Evolutionary conservation across 176 grass and related monocot genomes (phyloP), one percentile per base, ranked within the genome.

Genomic region (Dendrocalamus sinicus): DNA sequence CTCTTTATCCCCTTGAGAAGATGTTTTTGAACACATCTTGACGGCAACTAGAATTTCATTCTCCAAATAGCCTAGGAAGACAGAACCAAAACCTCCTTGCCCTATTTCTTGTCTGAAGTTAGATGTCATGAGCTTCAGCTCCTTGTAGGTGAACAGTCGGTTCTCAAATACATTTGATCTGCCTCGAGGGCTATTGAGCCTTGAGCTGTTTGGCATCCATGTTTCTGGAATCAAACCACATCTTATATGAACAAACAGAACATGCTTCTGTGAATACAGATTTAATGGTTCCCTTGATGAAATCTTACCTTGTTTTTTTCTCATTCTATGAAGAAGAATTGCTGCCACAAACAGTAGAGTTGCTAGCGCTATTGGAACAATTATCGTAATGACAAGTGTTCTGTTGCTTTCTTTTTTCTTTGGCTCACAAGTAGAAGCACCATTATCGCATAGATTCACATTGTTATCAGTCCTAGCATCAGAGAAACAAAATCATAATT

Each of bases 21-120:
- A 89, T 75, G 74, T 26, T 62, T 73, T 67, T 67, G 88, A 91
- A 13, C 30, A 52, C 37, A 91, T 78, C 83, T 97, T 97, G 35
- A 97, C 84, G 23, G 95, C 95, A 87, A 97, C 88, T 85, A 91
- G 83, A 23, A 22, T 94, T 57, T 66, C 86, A 65, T 94, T 81
- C 86, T 92, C 81, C 35, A 97, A 77, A 79, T 82, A 51, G 5
- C 95, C 95, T 15, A 91, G 44, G 64, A 77, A 97, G 9, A 94
- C 90, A 80, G 48, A 35, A 80, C 95, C 95, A 86, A 94, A 97
- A 40, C 92, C 95, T 88, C 92, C 95, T 74, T 71, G 37, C 3
- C 92, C 95, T 66, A 97, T 77, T 76, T 91, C 81, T 81, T 88
- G 81, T 51, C 26, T 87, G 59, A 97, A 97, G 58, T 93, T 86